A percentile compares a stretch with the other conserved stretches of the same genome.
Evolutionary conservation across 768 basidiomycete species (phyloP).

Genomic region (Boletus patriciae): DNA sequence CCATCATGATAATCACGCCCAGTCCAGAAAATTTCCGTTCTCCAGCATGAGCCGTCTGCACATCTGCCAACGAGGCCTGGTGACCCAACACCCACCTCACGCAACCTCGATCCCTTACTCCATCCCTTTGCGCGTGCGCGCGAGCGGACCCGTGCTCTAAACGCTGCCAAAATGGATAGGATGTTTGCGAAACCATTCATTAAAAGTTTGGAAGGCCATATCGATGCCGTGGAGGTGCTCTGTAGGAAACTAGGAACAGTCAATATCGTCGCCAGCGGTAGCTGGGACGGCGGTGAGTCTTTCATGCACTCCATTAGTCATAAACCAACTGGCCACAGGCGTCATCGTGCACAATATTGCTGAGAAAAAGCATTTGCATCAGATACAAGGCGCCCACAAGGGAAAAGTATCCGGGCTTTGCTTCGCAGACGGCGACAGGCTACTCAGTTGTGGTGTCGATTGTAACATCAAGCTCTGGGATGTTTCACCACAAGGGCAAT

Average conservation of each 20-base stretch:
- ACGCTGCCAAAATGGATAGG: slow-evolving; percentile 94
- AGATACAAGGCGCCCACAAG: slow-evolving; percentile 72
- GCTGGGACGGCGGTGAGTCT: slow-evolving; percentile 90
- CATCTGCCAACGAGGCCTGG: slow-evolving; percentile 76
- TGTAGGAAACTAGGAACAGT: slow-evolving; percentile 71
- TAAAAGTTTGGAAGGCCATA: slow-evolving; percentile 85
- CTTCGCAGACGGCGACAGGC: slow-evolving; percentile 60
- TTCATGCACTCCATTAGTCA: not conserved
- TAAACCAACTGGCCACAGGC: slow-evolving; percentile 43
- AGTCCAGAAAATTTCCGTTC: slow-evolving; percentile 76
- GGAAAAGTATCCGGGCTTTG: slow-evolving; percentile 83
- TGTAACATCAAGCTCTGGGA: slow-evolving; percentile 83
- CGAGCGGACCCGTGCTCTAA: slow-evolving; percentile 91
- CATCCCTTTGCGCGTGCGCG: slow-evolving; percentile 93
- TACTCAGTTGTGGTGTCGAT: slow-evolving; percentile 83
- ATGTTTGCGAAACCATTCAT: slow-evolving; percentile 99
- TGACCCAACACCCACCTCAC: slow-evolving; percentile 82
- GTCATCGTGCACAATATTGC: slow-evolving; percentile 84
- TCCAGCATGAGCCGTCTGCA: slow-evolving; percentile 76
- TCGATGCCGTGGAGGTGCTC: slow-evolving; percentile 90
- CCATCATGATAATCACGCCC: slow-evolving; percentile 2
- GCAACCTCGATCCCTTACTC: slow-evolving; percentile 93
- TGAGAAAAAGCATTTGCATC: slow-evolving; percentile 50
- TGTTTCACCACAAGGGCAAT: slow-evolving; percentile 38
- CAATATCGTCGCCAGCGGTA: slow-evolving; percentile 82